Conservation (phyloP, 805 yeast genomes). For the Jamesozyma lodderae region DNA sequence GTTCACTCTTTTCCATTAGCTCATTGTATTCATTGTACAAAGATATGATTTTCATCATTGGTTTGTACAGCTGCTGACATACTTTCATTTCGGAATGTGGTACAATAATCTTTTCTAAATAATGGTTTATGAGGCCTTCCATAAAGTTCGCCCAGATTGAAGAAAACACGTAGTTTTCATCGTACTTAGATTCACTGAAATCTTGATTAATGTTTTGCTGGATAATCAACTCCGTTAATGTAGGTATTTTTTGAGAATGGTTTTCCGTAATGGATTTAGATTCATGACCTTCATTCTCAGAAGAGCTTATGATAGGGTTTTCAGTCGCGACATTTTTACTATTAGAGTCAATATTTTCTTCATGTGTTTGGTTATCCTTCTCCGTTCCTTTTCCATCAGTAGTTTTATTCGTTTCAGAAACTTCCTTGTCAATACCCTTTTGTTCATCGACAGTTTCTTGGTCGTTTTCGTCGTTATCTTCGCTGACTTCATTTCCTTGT, state of each 20-base stretch:
- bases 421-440: not conserved
- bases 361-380: not conserved
- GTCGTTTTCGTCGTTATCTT: constrained; percentile 1
- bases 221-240: constrained; percentile 28
- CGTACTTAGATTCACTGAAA: constrained; percentile 24
- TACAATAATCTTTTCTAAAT: constrained; percentile 28
- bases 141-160: constrained; percentile 33
- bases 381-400: not conserved
- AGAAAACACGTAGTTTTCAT: constrained; percentile 30
- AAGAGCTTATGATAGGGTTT: too few relatives aligned
- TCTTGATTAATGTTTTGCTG: constrained; percentile 29
- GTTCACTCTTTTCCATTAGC: constrained; percentile 29
- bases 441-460: not conserved
- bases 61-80: constrained; percentile 30
- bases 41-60: constrained; percentile 32
- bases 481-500: not conserved
- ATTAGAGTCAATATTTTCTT: not conserved
- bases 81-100: constrained; percentile 32
- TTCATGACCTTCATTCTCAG: not conserved
- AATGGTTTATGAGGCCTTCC: constrained; percentile 32
- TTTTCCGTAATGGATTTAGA: not conserved
- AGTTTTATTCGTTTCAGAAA: not conserved
- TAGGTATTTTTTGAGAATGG: constrained; percentile 5
- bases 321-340: too few relatives aligned
- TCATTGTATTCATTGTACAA: constrained; percentile 31